Evolutionary conservation across 2,329 filamentous ascomycete genomes (phyloP).

Genomic region (Hypoxylon sp.): DNA sequence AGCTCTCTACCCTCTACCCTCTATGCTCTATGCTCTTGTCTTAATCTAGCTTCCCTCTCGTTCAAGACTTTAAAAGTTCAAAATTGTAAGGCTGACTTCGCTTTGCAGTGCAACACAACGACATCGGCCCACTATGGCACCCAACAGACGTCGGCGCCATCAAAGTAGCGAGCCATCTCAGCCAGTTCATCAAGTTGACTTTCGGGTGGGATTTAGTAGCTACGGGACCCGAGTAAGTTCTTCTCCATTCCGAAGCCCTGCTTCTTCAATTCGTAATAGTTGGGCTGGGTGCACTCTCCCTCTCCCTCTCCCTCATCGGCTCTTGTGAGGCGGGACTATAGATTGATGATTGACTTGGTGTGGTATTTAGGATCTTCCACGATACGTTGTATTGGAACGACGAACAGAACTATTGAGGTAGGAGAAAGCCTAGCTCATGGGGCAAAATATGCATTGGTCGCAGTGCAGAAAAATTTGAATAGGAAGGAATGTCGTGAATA

Average conservation of each 20-base stretch:
- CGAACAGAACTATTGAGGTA: slow-evolving; percentile 58
- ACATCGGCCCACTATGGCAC: slow-evolving; percentile 71
- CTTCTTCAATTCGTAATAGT: not conserved
- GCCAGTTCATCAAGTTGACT: slow-evolving; percentile 69
- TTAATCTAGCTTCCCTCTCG: not conserved
- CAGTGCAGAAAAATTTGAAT: not conserved
- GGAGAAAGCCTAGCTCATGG: not conserved
- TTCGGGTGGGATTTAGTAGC: slow-evolving; percentile 70
- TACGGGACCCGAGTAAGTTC: slow-evolving; percentile 67
- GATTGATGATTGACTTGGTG: slow-evolving; percentile 10
- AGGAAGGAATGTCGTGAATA: not conserved
- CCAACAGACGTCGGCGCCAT: slow-evolving; percentile 73
- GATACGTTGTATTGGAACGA: slow-evolving; percentile 70
- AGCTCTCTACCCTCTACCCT: not conserved
- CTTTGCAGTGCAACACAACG: slow-evolving; percentile 69
- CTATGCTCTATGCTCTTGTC: not conserved
- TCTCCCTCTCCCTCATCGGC: not conserved
- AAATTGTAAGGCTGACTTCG: not conserved
- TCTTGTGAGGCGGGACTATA: not conserved
- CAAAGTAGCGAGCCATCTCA: slow-evolving; percentile 72
- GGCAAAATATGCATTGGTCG: not conserved
- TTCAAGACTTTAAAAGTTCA: not conserved
- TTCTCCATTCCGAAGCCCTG: slow-evolving; percentile 36
- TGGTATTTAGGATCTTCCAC: slow-evolving; percentile 55
- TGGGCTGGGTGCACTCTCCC: not conserved